Evolutionary conservation across 768 basidiomycete species (phyloP).

Genomic region (Atractiella rhizophila): DNA sequence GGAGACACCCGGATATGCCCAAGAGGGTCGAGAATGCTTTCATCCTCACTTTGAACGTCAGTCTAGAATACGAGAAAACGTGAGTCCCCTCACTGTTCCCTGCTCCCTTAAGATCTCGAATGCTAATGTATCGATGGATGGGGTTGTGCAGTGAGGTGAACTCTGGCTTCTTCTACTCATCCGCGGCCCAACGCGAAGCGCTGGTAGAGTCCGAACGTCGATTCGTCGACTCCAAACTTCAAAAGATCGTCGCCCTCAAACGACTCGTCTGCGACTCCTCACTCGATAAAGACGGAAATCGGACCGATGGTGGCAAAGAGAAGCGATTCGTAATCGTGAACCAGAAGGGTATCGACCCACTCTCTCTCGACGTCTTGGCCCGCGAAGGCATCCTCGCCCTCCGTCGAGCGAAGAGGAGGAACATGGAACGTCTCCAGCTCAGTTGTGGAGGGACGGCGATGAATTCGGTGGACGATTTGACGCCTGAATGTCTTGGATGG

Average conservation of each 20-base stretch:
- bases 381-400: constrained; percentile 92
- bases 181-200: constrained; percentile 92
- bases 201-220: constrained; percentile 88
- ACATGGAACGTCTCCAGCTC: constrained; percentile 92
- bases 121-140: constrained; percentile 10
- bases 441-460: constrained; percentile 85
- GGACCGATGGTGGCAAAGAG: constrained; percentile 24
- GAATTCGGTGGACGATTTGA: constrained; percentile 91
- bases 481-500: constrained; percentile 75
- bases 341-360: constrained; percentile 96
- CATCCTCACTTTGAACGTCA: constrained; percentile 86
- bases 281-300: constrained; percentile 41
- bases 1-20: constrained; percentile 96
- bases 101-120: not conserved
- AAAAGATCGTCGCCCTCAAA: constrained; percentile 90
- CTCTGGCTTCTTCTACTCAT: constrained; percentile 97
- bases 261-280: constrained; percentile 85
- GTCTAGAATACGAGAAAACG: constrained; percentile 98
- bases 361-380: constrained; percentile 79
- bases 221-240: constrained; percentile 78
- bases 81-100: constrained; percentile 25
- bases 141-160: constrained; percentile 58
- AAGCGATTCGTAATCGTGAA: constrained; percentile 88
- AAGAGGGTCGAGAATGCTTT: constrained; percentile 90
- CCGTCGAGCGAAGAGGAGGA: constrained; percentile 81